A percentile compares a stretch with the other conserved stretches of the same genome.
These are phyloP conservation scores for Yamadazyma dushanensis DNA, from an alignment of 1,139 yeast genomes.

Conservation along the genomic window DNA sequence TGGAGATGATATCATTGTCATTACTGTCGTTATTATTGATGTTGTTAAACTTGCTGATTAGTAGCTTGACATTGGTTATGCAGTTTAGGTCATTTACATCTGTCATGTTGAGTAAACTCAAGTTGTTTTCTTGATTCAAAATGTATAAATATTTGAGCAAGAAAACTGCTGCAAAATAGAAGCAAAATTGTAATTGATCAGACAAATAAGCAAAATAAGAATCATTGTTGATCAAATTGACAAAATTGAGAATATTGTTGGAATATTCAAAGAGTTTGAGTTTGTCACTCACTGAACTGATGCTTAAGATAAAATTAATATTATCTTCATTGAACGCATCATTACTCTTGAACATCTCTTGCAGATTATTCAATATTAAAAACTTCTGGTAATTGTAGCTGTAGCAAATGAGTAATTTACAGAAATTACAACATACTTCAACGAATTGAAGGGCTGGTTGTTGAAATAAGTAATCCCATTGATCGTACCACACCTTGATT, in stretches of 20 bases:
- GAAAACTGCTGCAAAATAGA: slow-evolving; percentile 51
- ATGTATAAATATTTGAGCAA: slow-evolving; percentile 29
- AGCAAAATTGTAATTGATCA: slow-evolving; percentile 65
- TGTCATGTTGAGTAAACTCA: slow-evolving; percentile 7
- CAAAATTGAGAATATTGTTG: slow-evolving; percentile 41
- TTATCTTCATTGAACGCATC: slow-evolving; percentile 24
- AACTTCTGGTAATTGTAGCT: slow-evolving; percentile 29
- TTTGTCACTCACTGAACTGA: slow-evolving; percentile 18
- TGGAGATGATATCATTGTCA: slow-evolving; percentile 29
- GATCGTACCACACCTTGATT: slow-evolving; percentile 61
- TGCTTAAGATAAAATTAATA: slow-evolving; percentile 22
- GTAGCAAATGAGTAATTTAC: slow-evolving; percentile 50
- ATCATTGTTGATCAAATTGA: slow-evolving; percentile 49
- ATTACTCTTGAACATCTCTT: slow-evolving; percentile 8
- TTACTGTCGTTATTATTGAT: slow-evolving; percentile 31
- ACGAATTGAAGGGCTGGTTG: slow-evolving; percentile 80
- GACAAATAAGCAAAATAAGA: slow-evolving; percentile 67
- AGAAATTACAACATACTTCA: slow-evolving; percentile 70
- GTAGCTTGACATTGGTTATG: slow-evolving; percentile 18
- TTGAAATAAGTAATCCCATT: slow-evolving; percentile 69
- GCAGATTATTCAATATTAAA: slow-evolving; percentile 11
- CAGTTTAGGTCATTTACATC: slow-evolving; percentile 13
- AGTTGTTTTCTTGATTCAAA: slow-evolving; percentile 10
- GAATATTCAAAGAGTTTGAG: slow-evolving; percentile 36
- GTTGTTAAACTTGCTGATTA: slow-evolving; percentile 31